These are phyloP conservation scores for Aspergillus latus DNA, from an alignment of 2,329 filamentous ascomycete genomes.

Conservation along the genomic window DNA sequence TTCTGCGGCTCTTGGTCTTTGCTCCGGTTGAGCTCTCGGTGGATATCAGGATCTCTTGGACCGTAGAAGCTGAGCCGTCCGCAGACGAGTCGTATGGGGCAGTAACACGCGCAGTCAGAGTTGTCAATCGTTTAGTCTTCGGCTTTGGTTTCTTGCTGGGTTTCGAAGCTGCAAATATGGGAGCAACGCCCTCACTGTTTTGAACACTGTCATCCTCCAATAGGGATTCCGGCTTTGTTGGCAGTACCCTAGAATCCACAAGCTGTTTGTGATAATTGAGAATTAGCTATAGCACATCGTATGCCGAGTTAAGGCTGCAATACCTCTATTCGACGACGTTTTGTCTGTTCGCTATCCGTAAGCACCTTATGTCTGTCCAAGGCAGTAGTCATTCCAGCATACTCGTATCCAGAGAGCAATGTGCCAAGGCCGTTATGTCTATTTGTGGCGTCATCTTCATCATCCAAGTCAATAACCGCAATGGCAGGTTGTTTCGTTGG, in stretches of 20 bases:
- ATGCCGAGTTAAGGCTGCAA: not conserved
- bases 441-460: slow-evolving; percentile 2
- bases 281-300: not conserved
- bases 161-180: slow-evolving; percentile 16
- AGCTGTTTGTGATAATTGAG: slow-evolving; percentile 20
- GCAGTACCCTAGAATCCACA: slow-evolving; percentile 25
- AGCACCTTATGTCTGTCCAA: slow-evolving; percentile 16
- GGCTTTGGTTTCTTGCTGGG: slow-evolving; percentile 44
- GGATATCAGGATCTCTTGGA: slow-evolving; percentile 7
- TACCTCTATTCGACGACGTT: slow-evolving; percentile 42
- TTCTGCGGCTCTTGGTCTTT: slow-evolving; percentile 7
- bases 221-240: slow-evolving; percentile 13
- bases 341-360: slow-evolving; percentile 32
- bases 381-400: slow-evolving; percentile 25
- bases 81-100: slow-evolving; percentile 59
- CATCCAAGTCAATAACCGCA: slow-evolving; percentile 23
- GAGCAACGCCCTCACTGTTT: slow-evolving; percentile 16
- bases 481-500: slow-evolving; percentile 53
- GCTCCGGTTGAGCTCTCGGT: not conserved
- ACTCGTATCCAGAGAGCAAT: slow-evolving; percentile 45
- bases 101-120: slow-evolving; percentile 75
- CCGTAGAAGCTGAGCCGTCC: slow-evolving; percentile 16
- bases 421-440: slow-evolving; percentile 31
- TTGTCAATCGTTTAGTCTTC: slow-evolving; percentile 68
- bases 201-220: slow-evolving; percentile 11